Evolutionary conservation across 2,329 filamentous ascomycete genomes (phyloP), one percentile per base, ranked within the genome.

Genomic region (Curvularia hawaiiensis): DNA sequence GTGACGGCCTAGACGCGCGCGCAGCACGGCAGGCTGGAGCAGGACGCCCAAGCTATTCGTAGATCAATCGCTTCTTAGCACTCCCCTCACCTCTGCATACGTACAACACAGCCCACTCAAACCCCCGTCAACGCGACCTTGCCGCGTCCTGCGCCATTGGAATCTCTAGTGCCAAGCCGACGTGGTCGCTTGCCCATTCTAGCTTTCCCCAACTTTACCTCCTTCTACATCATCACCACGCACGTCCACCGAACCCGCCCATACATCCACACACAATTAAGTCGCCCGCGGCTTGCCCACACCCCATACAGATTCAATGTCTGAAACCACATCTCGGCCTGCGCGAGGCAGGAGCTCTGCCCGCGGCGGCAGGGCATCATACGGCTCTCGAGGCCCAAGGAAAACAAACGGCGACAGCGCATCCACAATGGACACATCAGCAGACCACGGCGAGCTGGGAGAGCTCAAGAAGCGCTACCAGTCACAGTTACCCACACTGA

Each of bases 401-500:
- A 74, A 71, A 69, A 83, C 87, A 77, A 96, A 96, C 78, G 89
- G 90, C 79, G 88, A 92, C 76, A 85, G 86, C 78, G 80, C 71
- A 47, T 64, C 75, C 79, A 84, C 86, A 73, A 83, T 83, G 75
- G 84, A 88, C 73, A 81, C 84, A 71, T 82, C 85, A 63, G 87
- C 89, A 74, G 93, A 98, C 72, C 89, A 96, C 77, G 90, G 91
- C 77, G 93, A 97, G 79, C 85, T 98, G 66, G 91, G 90, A 74
- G 88, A 96, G 79, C 87, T 98, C 75, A 96, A 96, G 85, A 92
- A 91, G 83, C 88, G 91, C 77, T 95, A 96, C 76, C 85, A 90
- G 72, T 82, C 82, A 72, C 91, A 94, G 80, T 85, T 97, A 69
- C 83, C 83, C 61, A 87, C 89, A 71, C 88, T 99, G 76, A 92